A percentile compares a stretch with the other conserved stretches of the same genome.
Conservation (phyloP, 306 rosid species). For the Fagus crenata region DNA sequence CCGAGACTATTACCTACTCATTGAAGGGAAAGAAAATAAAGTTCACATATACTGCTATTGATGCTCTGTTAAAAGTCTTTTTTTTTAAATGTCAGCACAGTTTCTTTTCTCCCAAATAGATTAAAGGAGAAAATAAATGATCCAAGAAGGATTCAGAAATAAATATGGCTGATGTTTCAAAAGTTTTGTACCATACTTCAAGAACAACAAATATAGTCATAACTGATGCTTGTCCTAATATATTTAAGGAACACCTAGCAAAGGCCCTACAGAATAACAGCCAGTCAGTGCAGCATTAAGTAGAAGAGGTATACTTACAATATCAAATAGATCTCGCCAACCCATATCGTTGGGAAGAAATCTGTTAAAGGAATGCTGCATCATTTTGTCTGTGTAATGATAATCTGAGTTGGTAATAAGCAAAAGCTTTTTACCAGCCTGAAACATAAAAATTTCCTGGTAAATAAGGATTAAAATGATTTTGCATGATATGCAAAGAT, state of each 20-base stretch:
- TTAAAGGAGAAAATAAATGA: not conserved
- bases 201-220: constrained; percentile 28
- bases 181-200: constrained; percentile 14
- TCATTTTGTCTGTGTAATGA: constrained; percentile 93
- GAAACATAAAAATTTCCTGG: constrained; percentile 35
- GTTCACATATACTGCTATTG: not conserved
- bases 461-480: constrained; percentile 27
- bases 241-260: not conserved
- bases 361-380: constrained; percentile 91
- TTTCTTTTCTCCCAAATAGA: not conserved
- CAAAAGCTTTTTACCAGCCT: constrained; percentile 95
- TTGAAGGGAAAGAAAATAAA: constrained; percentile 1
- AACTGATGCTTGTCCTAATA: not conserved
- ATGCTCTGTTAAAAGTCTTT: constrained; percentile 14
- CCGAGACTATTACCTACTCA: constrained; percentile 84
- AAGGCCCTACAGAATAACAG: not conserved
- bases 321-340: constrained; percentile 95
- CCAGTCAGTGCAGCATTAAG: constrained; percentile 2
- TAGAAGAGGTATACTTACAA: constrained; percentile 53
- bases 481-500: constrained; percentile 19
- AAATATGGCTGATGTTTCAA: not conserved
- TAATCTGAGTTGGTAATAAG: constrained; percentile 96
- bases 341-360: constrained; percentile 95
- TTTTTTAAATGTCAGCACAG: not conserved
- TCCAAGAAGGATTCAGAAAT: not conserved